Evolutionary conservation across 1,284 basidiomycete genomes (phyloP).

Genomic region (Peniophora sp.): DNA sequence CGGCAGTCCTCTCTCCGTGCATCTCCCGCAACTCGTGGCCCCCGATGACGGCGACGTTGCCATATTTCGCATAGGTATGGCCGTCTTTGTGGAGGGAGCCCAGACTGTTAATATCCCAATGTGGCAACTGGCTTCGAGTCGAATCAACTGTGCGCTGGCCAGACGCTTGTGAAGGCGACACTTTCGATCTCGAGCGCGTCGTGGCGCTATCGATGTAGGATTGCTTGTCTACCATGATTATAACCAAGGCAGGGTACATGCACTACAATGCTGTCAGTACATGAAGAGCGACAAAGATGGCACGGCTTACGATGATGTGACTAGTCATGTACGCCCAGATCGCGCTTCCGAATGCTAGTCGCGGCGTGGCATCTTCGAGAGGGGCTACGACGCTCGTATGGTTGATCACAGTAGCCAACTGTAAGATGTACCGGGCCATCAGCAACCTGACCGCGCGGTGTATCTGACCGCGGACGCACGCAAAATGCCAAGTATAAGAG

Average conservation of each 20-base stretch:
- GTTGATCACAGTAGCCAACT: slow-evolving; percentile 9
- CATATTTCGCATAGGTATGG: too few relatives aligned
- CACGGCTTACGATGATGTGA: slow-evolving; percentile 8
- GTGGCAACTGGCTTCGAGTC: too few relatives aligned
- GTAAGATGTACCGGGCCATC: not conserved
- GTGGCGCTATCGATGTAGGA: slow-evolving; percentile 6
- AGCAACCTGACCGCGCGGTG: too few relatives aligned
- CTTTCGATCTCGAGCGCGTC: too few relatives aligned
- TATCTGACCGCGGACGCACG: slow-evolving; percentile 2
- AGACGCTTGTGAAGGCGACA: too few relatives aligned
- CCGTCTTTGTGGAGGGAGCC: too few relatives aligned
- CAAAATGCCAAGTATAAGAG: slow-evolving; percentile 8
- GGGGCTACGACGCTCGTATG: slow-evolving; percentile 6
- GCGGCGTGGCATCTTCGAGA: not conserved
- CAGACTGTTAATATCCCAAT: too few relatives aligned
- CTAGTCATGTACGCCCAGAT: slow-evolving; percentile 10
- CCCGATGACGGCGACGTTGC: too few relatives aligned
- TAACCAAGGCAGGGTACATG: slow-evolving; percentile 12
- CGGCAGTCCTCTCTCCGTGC: too few relatives aligned
- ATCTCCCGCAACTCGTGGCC: too few relatives aligned
- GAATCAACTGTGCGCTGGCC: too few relatives aligned
- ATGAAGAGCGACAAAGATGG: not conserved
- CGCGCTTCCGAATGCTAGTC: slow-evolving; percentile 8
- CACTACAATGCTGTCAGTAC: slow-evolving; percentile 4
- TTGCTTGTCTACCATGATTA: slow-evolving; percentile 11